Conservation (phyloP, 78 protist species). For the Dictyostelium discoideum region DNA sequence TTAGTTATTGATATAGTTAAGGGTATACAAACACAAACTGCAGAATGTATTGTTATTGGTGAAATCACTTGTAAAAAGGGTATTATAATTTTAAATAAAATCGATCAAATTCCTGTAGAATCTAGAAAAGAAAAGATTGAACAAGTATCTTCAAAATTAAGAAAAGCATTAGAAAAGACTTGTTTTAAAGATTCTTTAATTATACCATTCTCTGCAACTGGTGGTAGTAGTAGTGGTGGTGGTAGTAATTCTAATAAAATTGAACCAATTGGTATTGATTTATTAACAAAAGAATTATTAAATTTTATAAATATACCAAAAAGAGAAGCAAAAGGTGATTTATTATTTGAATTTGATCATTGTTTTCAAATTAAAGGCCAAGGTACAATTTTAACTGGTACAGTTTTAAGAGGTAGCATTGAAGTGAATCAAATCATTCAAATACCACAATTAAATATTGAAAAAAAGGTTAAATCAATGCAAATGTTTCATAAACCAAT, state of each 20-base stretch:
- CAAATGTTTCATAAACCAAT: conserved; percentile 96
- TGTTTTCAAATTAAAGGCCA: conserved; percentile 97
- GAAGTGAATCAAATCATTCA: conserved; percentile 80
- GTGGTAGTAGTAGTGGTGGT: background rate
- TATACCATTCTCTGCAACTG: conserved; percentile 30
- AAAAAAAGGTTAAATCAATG: conserved; percentile 94
- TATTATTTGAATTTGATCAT: conserved; percentile 97
- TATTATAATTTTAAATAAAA: conserved; percentile 96
- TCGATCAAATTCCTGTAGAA: conserved; percentile 86
- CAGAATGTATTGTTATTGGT: conserved; percentile 98
- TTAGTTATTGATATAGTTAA: conserved; percentile 97
- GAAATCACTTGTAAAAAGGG: conserved; percentile 90
- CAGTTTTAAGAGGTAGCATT: conserved; percentile 90
- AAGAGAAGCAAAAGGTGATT: conserved; percentile 48
- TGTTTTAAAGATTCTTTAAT: conserved; percentile 43
- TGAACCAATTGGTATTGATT: conserved; percentile 34
- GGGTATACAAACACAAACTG: conserved; percentile 99
- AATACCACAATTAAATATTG: conserved; percentile 77
- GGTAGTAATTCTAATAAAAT: background rate
- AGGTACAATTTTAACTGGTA: conserved; percentile 98
- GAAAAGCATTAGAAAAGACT: conserved; percentile 66
- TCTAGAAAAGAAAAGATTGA: conserved; percentile 68
- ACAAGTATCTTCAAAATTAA: background rate
- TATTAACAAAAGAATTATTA: conserved; percentile 2
- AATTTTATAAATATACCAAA: conserved; percentile 6